These are phyloP conservation scores for Aspergillus leporis DNA, from an alignment of 495 filamentous ascomycete genomes.

Conservation along the genomic window DNA sequence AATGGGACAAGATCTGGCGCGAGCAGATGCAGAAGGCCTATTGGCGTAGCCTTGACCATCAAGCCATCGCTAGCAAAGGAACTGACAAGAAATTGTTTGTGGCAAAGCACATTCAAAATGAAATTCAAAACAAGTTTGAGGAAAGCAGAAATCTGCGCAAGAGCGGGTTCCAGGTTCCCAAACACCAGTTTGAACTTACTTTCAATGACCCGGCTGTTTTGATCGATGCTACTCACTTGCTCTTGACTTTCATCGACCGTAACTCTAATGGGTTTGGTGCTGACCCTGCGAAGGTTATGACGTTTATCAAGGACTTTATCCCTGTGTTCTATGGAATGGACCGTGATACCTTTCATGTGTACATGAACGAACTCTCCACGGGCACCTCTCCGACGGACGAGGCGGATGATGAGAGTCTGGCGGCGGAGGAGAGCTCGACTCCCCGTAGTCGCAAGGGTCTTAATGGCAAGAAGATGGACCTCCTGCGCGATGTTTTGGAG, in stretches of 20 bases:
- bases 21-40: conserved; percentile 89
- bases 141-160: conserved; percentile 70
- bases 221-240: conserved; percentile 75
- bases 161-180: conserved; percentile 57
- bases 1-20: conserved; percentile 99
- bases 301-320: conserved; percentile 87
- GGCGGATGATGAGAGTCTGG: conserved; percentile 61
- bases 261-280: conserved; percentile 63
- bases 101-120: conserved; percentile 78
- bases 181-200: conserved; percentile 70
- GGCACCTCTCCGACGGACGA: conserved; percentile 67
- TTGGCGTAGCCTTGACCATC: conserved; percentile 93
- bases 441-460: conserved; percentile 58
- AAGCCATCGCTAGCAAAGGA: conserved; percentile 79
- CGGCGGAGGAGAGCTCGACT: conserved; percentile 49
- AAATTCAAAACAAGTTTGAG: conserved; percentile 85
- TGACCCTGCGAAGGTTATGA: conserved; percentile 74
- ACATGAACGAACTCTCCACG: conserved; percentile 68
- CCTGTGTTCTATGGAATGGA: conserved; percentile 86
- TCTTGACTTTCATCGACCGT: conserved; percentile 72
- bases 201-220: conserved; percentile 79
- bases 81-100: conserved; percentile 88
- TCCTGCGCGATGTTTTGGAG: conserved; percentile 85
- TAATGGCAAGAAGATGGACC: conserved; percentile 73
- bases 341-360: conserved; percentile 70